These are phyloP conservation scores for Cryphonectria parasitica DNA, from an alignment of 2,329 filamentous ascomycete species.

Conservation along the genomic window DNA sequence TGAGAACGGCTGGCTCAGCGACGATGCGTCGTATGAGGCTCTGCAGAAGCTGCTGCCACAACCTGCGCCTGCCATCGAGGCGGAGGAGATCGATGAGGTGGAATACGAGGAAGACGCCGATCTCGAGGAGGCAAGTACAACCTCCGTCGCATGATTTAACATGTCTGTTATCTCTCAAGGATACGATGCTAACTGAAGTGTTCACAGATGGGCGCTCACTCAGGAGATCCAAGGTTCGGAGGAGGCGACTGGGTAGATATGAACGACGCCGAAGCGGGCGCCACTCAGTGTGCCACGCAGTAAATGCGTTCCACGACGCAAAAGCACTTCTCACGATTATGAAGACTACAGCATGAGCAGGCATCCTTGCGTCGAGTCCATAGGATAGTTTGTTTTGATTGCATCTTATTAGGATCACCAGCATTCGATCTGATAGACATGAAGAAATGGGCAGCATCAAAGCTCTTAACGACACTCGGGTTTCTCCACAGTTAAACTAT, in stretches of 20 bases:
- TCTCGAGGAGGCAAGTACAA: constrained; percentile 69
- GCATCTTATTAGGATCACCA: background rate
- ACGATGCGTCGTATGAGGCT: constrained; percentile 70
- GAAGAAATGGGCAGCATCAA: constrained; percentile 2
- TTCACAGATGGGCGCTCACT: constrained; percentile 69
- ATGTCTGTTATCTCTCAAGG: too few relatives aligned
- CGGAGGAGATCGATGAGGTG: constrained; percentile 83
- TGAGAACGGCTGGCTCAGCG: constrained; percentile 78
- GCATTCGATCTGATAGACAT: constrained; percentile 20
- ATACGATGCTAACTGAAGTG: constrained; percentile 22
- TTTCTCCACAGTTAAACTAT: background rate
- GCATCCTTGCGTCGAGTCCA: background rate
- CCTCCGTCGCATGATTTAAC: background rate
- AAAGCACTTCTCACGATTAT: constrained; percentile 17
- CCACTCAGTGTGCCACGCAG: constrained; percentile 73
- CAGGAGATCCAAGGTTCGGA: constrained; percentile 68
- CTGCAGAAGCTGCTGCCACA: constrained; percentile 78
- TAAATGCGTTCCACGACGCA: constrained; percentile 45
- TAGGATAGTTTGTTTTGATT: constrained; percentile 11
- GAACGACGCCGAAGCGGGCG: constrained; percentile 64
- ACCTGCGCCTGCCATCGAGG: constrained; percentile 62
- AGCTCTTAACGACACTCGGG: background rate
- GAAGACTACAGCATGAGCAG: background rate
- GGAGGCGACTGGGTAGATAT: constrained; percentile 74
- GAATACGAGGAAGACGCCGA: constrained; percentile 82